Percentiles rank a stretch among this genome's conserved stretches.
Conservation (phyloP, 441 rosid species). For the Cnidoscolus chayamansa region DNA sequence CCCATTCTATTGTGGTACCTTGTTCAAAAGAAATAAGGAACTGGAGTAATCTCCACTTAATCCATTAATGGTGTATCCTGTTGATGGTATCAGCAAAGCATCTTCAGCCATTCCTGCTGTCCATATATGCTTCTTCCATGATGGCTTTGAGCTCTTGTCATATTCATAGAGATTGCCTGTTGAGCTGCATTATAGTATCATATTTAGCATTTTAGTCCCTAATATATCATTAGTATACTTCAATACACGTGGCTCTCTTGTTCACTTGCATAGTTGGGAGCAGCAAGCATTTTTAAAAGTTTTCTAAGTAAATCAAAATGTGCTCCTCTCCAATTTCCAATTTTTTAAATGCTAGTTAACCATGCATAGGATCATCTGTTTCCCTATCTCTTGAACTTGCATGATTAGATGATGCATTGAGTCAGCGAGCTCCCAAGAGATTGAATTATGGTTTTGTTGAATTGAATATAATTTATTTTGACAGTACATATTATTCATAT, state of each 20-base stretch:
- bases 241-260: not conserved
- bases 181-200: slow-evolving; percentile 40
- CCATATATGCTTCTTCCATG: slow-evolving; percentile 77
- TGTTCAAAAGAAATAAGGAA: slow-evolving; percentile 61
- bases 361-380: not conserved
- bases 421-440: not conserved
- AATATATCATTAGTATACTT: not conserved
- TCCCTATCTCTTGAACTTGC: not conserved
- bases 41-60: slow-evolving; percentile 43
- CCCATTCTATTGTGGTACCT: slow-evolving; percentile 37
- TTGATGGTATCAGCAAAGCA: slow-evolving; percentile 37
- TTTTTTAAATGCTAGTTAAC: not conserved
- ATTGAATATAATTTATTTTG: not conserved
- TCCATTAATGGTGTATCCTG: slow-evolving; percentile 43
- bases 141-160: slow-evolving; percentile 55
- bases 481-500: not conserved
- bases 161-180: slow-evolving; percentile 66
- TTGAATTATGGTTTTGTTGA: not conserved
- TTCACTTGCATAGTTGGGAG: not conserved
- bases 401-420: not conserved
- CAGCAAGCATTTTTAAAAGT: not conserved
- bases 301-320: not conserved
- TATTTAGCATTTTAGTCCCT: not conserved
- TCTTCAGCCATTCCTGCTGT: slow-evolving; percentile 38
- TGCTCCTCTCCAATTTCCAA: not conserved